Evolutionary conservation across 1,284 basidiomycete genomes (phyloP).

Genomic region (Ganoderma resinaceum): DNA sequence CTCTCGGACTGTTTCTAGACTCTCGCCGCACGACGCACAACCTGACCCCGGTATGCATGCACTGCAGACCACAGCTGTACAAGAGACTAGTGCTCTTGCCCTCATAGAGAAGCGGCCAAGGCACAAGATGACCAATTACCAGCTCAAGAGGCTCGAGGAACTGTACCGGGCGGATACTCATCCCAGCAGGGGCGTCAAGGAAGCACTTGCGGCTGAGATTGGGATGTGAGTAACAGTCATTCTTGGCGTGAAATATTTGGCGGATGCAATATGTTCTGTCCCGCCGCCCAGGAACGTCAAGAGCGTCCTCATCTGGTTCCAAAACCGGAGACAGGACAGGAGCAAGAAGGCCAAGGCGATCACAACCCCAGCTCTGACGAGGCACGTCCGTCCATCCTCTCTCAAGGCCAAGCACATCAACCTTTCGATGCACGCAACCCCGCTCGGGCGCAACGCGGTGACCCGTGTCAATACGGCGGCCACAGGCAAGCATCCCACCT

Average conservation of each 20-base stretch:
- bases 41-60: constrained; percentile 9
- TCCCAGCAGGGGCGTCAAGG: constrained; percentile 48
- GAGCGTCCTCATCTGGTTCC: constrained; percentile 43
- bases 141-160: constrained; percentile 48
- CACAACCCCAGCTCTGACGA: background rate
- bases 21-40: background rate
- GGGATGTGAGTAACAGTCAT: constrained; percentile 45
- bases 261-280: background rate
- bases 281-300: constrained; percentile 31
- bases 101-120: constrained; percentile 41
- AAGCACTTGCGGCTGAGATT: constrained; percentile 44
- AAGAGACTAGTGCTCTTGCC: background rate
- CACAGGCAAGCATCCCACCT: background rate
- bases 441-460: background rate
- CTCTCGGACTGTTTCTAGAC: background rate
- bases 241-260: background rate
- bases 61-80: constrained; percentile 21
- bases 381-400: background rate
- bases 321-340: constrained; percentile 39
- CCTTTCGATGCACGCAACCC: background rate
- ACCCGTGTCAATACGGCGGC: background rate
- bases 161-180: constrained; percentile 48
- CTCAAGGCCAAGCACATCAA: background rate
- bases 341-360: constrained; percentile 12
- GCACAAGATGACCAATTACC: constrained; percentile 47